Evolutionary conservation across 176 grass and related monocot genomes (phyloP).

Genomic region (Pharus latifolius): DNA sequence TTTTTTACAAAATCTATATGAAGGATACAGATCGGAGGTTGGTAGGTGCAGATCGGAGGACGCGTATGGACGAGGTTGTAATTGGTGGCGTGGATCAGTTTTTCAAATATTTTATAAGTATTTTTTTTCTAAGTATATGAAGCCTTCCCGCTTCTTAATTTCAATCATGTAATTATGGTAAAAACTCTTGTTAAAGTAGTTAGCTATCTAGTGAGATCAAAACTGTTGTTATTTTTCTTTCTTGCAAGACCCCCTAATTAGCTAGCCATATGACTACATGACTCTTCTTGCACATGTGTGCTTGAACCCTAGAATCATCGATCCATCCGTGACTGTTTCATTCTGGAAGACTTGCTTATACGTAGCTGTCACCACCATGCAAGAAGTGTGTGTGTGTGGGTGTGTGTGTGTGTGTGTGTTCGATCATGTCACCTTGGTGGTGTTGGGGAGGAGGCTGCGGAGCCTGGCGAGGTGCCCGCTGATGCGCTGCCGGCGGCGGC

Average conservation of each 20-base stretch:
- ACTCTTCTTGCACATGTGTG: not conserved
- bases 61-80: too few relatives aligned
- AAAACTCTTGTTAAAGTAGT: not conserved
- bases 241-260: not conserved
- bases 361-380: not conserved
- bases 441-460: constrained; percentile 87
- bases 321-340: constrained; percentile 8
- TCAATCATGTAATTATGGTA: constrained; percentile 2
- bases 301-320: not conserved
- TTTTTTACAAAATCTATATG: too few relatives aligned
- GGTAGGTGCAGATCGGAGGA: too few relatives aligned
- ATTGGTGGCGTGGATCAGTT: too few relatives aligned
- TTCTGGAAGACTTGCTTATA: not conserved
- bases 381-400: not conserved
- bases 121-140: too few relatives aligned
- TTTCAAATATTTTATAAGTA: too few relatives aligned
- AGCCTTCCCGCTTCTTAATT: not conserved
- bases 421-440: constrained; percentile 60
- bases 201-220: not conserved
- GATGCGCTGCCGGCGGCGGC: constrained; percentile 87
- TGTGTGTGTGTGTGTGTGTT: not conserved
- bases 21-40: too few relatives aligned
- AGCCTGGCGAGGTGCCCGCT: constrained; percentile 76
- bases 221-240: not conserved
- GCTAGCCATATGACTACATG: not conserved